Evolutionary conservation across 371 early-diverging fungal genomes (phyloP).

Genomic region (Fennellomyces sp.): DNA sequence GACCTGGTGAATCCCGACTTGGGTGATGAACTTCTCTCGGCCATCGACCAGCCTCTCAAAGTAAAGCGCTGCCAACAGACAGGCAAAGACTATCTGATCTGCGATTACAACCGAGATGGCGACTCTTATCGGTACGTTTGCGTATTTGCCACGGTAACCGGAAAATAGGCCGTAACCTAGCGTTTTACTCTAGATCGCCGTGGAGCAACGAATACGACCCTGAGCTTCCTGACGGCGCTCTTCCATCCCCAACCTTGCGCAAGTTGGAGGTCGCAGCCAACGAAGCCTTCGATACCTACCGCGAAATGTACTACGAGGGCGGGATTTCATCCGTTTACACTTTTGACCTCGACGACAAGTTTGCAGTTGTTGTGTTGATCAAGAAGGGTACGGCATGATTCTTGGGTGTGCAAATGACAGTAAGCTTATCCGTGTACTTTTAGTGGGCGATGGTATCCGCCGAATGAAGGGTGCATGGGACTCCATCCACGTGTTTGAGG

Average conservation of each 20-base stretch:
- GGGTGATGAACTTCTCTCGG: slow-evolving; percentile 87
- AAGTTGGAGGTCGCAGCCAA: slow-evolving; percentile 92
- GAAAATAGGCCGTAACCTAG: too few relatives aligned
- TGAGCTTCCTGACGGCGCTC: slow-evolving; percentile 75
- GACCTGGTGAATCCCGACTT: slow-evolving; percentile 82
- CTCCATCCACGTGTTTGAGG: slow-evolving; percentile 97
- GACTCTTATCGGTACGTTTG: slow-evolving; percentile 84
- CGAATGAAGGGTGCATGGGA: slow-evolving; percentile 96
- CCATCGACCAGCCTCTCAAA: slow-evolving; percentile 94
- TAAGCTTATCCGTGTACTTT: not conserved
- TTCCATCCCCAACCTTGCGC: slow-evolving; percentile 81
- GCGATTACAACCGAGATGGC: slow-evolving; percentile 97
- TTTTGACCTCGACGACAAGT: slow-evolving; percentile 75
- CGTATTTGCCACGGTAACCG: not conserved
- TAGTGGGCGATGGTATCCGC: slow-evolving; percentile 67
- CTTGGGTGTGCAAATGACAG: not conserved
- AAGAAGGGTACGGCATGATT: slow-evolving; percentile 90
- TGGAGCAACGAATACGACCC: slow-evolving; percentile 97
- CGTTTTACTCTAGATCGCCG: too few relatives aligned
- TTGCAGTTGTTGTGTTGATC: slow-evolving; percentile 94
- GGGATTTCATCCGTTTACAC: slow-evolving; percentile 96
- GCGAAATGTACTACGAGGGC: slow-evolving; percentile 95
- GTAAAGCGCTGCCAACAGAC: slow-evolving; percentile 72
- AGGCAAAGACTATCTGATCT: slow-evolving; percentile 86
- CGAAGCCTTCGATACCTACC: slow-evolving; percentile 95